Evolutionary conservation across 345 rosid genomes (phyloP).

Genomic region (Viola odorata): DNA sequence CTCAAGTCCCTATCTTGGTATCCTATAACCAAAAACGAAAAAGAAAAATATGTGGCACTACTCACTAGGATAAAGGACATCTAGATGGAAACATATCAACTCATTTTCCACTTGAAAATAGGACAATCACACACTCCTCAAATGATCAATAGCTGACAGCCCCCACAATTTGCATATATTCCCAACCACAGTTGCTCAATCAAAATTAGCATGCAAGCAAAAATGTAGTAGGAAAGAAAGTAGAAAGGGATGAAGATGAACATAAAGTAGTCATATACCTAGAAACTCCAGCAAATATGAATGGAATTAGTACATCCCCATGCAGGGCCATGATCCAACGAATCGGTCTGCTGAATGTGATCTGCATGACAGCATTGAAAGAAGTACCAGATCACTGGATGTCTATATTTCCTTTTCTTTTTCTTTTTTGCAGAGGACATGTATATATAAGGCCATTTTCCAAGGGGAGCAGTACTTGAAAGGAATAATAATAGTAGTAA

Average conservation of each 20-base stretch:
- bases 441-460: neutral
- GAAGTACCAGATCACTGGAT: neutral
- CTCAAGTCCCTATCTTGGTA: no score
- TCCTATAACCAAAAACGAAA: no score
- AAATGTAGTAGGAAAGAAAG: neutral
- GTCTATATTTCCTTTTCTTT: no score
- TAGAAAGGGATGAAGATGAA: neutral
- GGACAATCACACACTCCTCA: no score
- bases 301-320: conserved; percentile 77
- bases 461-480: neutral
- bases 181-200: neutral
- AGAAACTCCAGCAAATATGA: conserved; percentile 70
- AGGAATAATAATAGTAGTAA: neutral
- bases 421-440: no score
- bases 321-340: conserved; percentile 96
- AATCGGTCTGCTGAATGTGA: conserved; percentile 82
- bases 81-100: no score
- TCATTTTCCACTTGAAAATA: no score
- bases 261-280: conserved; percentile 45
- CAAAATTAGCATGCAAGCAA: neutral
- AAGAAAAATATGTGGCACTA: no score
- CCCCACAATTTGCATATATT: neutral
- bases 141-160: no score
- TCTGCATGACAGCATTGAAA: conserved; percentile 39
- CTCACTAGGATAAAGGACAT: no score